Conservation (phyloP, 768 basidiomycete species). For the Macrolepiota albuminosa region DNA sequence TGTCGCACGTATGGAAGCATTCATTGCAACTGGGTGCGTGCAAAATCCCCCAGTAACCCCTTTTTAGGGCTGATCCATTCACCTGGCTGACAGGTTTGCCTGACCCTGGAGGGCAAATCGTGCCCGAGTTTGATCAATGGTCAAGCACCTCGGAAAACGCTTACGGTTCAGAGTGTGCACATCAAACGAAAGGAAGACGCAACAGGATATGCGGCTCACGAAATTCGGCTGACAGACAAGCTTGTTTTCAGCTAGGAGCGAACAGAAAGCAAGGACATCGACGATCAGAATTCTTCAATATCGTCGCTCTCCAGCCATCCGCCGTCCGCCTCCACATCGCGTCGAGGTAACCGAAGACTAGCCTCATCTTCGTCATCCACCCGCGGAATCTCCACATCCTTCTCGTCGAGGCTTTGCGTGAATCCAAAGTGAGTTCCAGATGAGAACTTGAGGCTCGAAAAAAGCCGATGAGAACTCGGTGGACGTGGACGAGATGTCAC, state of each 20-base stretch:
- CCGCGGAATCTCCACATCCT: conserved; percentile 21
- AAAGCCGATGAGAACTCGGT: conserved; percentile 38
- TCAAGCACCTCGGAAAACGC: not conserved
- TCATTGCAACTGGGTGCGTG: no score
- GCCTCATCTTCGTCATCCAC: conserved; percentile 18
- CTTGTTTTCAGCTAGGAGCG: no score
- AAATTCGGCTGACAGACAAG: not conserved
- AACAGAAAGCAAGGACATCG: not conserved
- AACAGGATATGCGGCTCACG: not conserved
- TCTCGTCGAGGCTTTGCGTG: conserved; percentile 29
- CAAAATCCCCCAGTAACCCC: no score
- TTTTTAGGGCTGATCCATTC: no score
- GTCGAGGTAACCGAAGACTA: conserved; percentile 25
- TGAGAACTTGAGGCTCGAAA: conserved; percentile 49
- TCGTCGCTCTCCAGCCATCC: conserved; percentile 59
- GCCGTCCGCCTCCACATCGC: conserved; percentile 26
- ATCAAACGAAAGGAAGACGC: not conserved
- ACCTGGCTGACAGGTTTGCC: no score
- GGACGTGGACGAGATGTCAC: conserved; percentile 13
- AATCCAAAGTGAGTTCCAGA: conserved; percentile 27
- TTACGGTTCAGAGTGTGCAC: not conserved
- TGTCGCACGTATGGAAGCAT: no score
- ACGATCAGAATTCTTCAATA: conserved; percentile 45
- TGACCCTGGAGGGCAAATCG: no score
- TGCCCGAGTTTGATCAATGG: not conserved